These are phyloP conservation scores for Rhynchosporium graminicola DNA, from an alignment of 2,329 filamentous ascomycete species.

Conservation along the genomic window DNA sequence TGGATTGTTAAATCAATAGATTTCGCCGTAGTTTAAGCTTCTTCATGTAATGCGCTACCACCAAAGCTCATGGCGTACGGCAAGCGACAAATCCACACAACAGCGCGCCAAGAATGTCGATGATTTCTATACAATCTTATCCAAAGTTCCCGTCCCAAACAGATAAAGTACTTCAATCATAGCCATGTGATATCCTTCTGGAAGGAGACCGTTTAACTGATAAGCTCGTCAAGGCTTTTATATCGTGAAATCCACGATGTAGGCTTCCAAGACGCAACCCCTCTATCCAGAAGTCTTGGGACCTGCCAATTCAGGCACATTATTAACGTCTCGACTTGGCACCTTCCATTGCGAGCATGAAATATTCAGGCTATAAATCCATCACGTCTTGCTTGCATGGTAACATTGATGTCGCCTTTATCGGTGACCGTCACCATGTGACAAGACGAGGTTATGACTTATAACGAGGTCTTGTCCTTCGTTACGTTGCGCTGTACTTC, in stretches of 20 bases:
- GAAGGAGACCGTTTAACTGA: no score
- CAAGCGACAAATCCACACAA: no score
- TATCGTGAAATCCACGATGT: not conserved
- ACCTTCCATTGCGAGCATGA: constrained; percentile 4
- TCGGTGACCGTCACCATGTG: constrained; percentile 1
- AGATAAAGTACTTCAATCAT: no score
- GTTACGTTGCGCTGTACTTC: no score
- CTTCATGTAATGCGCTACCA: no score
- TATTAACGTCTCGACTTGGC: not conserved
- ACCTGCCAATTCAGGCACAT: constrained; percentile 12
- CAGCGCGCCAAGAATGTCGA: no score
- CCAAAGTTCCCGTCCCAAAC: no score
- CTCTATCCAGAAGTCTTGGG: constrained; percentile 4
- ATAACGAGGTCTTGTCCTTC: not conserved
- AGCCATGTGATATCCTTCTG: no score
- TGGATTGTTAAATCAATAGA: no score
- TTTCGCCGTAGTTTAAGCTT: no score
- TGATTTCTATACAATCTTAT: no score
- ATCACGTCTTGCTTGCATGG: not conserved
- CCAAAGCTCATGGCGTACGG: no score
- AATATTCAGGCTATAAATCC: not conserved
- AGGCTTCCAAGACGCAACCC: not conserved
- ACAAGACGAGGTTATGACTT: not conserved
- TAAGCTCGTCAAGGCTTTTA: not conserved
- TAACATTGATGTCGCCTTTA: constrained; percentile 1